These are phyloP conservation scores for Fusarium miscanthi DNA, from an alignment of 2,329 filamentous ascomycete species.

Conservation along the genomic window DNA sequence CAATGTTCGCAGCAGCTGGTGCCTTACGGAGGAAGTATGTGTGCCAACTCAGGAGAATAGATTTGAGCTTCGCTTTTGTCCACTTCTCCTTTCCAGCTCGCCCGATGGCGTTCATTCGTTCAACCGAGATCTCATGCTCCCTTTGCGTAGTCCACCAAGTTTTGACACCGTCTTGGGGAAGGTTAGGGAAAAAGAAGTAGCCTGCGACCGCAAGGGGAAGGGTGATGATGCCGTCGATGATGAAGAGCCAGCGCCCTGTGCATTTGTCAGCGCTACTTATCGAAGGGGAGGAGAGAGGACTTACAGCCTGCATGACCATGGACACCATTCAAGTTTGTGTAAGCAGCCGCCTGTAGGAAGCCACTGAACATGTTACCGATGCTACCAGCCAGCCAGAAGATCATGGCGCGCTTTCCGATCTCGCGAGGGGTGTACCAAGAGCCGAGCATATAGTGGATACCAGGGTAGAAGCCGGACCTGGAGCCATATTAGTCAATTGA, in stretches of 20 bases:
- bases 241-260: constrained; percentile 48
- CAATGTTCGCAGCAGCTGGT: accelerated
- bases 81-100: constrained; percentile 33
- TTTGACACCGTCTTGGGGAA: constrained; percentile 36
- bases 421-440: constrained; percentile 40
- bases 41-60: constrained; percentile 34
- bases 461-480: constrained; percentile 62
- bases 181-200: constrained; percentile 45
- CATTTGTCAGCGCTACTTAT: accelerated
- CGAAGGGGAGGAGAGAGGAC: accelerated
- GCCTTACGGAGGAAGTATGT: constrained; percentile 23
- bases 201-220: constrained; percentile 28
- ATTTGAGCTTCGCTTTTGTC: constrained; percentile 23
- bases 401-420: constrained; percentile 34
- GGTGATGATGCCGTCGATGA: constrained; percentile 50
- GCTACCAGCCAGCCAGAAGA: constrained; percentile 36
- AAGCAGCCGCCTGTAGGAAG: constrained; percentile 33
- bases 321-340: constrained; percentile 26
- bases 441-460: constrained; percentile 39
- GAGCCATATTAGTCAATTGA: constrained; percentile 47
- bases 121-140: constrained; percentile 39
- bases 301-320: constrained; percentile 23
- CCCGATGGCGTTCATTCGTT: constrained; percentile 14
- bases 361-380: constrained; percentile 32
- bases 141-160: constrained; percentile 44